A percentile compares a stretch with the other conserved stretches of the same genome.
phyloP scores from a whole-genome alignment of 805 yeast species.

The Cyberlindnera sargentensis region DNA sequence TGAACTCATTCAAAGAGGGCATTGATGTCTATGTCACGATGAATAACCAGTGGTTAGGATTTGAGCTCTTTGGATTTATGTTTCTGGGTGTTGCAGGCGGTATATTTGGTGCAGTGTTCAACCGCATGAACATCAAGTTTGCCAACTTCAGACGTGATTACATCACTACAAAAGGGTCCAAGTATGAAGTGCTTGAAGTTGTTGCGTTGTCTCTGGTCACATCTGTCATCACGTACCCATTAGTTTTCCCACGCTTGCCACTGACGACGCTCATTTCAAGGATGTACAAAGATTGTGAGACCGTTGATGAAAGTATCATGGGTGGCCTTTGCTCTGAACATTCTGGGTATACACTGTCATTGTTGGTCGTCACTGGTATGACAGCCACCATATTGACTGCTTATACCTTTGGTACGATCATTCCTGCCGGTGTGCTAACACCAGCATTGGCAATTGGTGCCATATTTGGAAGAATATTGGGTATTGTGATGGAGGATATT shows the following conservation, averaged over 20 bases:
- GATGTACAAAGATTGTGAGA: slow-evolving; percentile 61
- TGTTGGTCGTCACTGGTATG: slow-evolving; percentile 20
- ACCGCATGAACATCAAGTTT: slow-evolving; percentile 38
- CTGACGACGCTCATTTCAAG: slow-evolving; percentile 49
- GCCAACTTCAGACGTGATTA: slow-evolving; percentile 28
- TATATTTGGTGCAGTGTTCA: slow-evolving; percentile 48
- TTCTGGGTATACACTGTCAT: slow-evolving; percentile 4
- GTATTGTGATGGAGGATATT: slow-evolving; percentile 41
- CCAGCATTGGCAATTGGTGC: slow-evolving; percentile 63
- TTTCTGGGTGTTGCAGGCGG: slow-evolving; percentile 69
- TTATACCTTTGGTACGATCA: slow-evolving; percentile 58
- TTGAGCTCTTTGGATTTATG: slow-evolving; percentile 71
- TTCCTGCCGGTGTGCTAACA: slow-evolving; percentile 65
- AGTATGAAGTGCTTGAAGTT: slow-evolving; percentile 41
- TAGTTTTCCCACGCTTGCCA: slow-evolving; percentile 46
- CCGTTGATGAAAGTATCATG: slow-evolving; percentile 18
- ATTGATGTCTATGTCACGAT: slow-evolving; percentile 58
- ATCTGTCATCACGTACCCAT: slow-evolving; percentile 47
- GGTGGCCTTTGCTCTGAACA: slow-evolving; percentile 22
- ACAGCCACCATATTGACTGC: slow-evolving; percentile 57
- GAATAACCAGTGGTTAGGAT: slow-evolving; percentile 62
- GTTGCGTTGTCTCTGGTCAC: slow-evolving; percentile 42
- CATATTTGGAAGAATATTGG: slow-evolving; percentile 47
- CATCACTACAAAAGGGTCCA: slow-evolving; percentile 16
- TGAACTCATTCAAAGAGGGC: slow-evolving; percentile 42